A percentile compares a stretch with the other conserved stretches of the same genome.
phyloP scores from a whole-genome alignment of 345 rosid genomes.

The Anastatica hierochuntica region DNA sequence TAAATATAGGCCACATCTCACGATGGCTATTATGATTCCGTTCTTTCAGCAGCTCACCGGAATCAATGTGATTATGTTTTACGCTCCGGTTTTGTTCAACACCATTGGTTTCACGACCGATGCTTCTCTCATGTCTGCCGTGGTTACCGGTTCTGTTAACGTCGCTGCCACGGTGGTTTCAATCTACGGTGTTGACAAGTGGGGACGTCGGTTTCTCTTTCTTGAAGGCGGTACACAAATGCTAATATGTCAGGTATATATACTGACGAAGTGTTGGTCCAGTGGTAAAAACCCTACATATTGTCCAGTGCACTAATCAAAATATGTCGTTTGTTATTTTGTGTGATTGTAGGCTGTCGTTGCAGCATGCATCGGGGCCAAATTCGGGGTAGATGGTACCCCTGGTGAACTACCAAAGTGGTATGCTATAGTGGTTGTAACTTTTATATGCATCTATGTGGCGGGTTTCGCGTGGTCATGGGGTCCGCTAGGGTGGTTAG shows the following conservation, averaged over 20 bases:
- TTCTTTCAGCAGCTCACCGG: conserved; percentile 85
- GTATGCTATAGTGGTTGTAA: conserved; percentile 30
- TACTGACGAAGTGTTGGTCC: no score
- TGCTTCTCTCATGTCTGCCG: conserved; percentile 46
- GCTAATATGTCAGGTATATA: conserved; percentile 25
- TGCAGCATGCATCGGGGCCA: conserved; percentile 30
- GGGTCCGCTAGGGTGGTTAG: conserved; percentile 35
- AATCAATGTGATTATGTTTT: conserved; percentile 82
- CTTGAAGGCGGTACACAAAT: conserved; percentile 34
- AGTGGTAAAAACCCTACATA: no score
- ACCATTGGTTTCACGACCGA: conserved; percentile 71
- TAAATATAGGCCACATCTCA: conserved; percentile 75
- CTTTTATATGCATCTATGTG: conserved; percentile 29
- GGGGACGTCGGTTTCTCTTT: conserved; percentile 31
- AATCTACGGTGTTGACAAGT: conserved; percentile 29
- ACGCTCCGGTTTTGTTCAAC: conserved; percentile 74
- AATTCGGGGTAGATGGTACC: conserved; percentile 27
- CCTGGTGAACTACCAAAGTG: conserved; percentile 27
- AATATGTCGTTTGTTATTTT: neutral
- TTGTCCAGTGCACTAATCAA: neutral
- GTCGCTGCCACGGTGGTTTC: conserved; percentile 25
- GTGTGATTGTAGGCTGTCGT: conserved; percentile 27
- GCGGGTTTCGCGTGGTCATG: conserved; percentile 35
- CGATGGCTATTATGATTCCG: conserved; percentile 65
- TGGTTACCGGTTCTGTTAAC: conserved; percentile 28